Evolutionary conservation across 1,139 yeast genomes (phyloP), one percentile per base, ranked within the genome.

Genomic region (Diutina mesorugosa): DNA sequence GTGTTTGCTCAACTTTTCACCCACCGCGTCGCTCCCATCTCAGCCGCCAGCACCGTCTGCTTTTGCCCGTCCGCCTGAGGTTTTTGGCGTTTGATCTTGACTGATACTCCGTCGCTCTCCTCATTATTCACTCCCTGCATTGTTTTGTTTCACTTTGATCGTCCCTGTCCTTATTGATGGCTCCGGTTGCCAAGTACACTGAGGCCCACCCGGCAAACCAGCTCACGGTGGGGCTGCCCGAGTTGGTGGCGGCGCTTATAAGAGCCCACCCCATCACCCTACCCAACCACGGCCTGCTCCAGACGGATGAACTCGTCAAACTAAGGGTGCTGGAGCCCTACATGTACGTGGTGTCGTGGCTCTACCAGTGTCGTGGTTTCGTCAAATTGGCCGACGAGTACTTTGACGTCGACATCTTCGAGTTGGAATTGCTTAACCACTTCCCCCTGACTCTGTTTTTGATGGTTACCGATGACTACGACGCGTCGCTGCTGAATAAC

Each of bases 401-500:
- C 51, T 81, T 81, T 61, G 85, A 80, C 65, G 76, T 75, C 16
- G 83, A 79, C 57, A 69, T 80, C 55, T 78, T 80, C 58, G 85
- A 81, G 62, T 76, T 79, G 61, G 85, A 81, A 61, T 67, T 81
- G 35, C 65, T 80, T 48, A 72, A 76, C 57, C 53, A 50, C 32
- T 50, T 50, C 26, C 45, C 53, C 45, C 41, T 32, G 21, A 26
- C 51, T 0, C 41, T 32, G 45, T 50, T 29, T 18, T 21, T 50
- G 41, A 61, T 67, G 55, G 66, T 64, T 5, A 64, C 32, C n/a
- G 53, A 30, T 2, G 53, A 50, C 32, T 50, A 50, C 35, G 53
- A 50, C 18, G 53, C 53, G 14, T n/a, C 9, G 45, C 45, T 32
- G 41, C 32, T 38, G 28, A 50, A 50, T 18, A 50, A 50, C n/a